Conservation (phyloP, 2,329 filamentous ascomycete species). For the Ambrosiella cleistominuta region DNA sequence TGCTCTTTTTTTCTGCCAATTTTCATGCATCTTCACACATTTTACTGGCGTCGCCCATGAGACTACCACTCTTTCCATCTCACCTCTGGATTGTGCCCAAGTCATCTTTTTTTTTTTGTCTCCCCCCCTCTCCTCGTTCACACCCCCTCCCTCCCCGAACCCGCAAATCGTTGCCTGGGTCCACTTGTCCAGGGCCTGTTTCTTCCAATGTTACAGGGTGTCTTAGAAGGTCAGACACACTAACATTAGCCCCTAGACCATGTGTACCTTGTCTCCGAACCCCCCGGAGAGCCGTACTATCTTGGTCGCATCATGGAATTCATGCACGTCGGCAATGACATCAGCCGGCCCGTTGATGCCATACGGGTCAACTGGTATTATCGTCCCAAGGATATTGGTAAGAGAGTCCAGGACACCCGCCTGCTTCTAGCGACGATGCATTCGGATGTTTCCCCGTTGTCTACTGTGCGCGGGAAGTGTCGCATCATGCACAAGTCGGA, state of each 20-base stretch:
- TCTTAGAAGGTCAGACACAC: constrained; percentile 1
- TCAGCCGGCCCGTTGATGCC: constrained; percentile 58
- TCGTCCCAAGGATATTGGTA: constrained; percentile 84
- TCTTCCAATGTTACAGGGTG: neutral
- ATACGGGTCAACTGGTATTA: constrained; percentile 98
- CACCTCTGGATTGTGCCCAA: too few relatives aligned
- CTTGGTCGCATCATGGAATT: constrained; percentile 98
- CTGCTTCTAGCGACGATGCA: constrained; percentile 96
- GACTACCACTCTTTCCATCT: too few relatives aligned
- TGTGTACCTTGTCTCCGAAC: constrained; percentile 93
- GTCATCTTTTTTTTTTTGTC: too few relatives aligned
- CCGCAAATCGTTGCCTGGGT: neutral
- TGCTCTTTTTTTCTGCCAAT: neutral
- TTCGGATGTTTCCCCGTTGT: constrained; percentile 85
- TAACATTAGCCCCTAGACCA: constrained; percentile 32
- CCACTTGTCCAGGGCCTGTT: neutral
- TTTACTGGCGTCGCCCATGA: too few relatives aligned
- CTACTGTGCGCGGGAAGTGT: constrained; percentile 84
- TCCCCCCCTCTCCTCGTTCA: too few relatives aligned
- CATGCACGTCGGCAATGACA: constrained; percentile 62
- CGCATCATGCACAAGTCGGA: constrained; percentile 77
- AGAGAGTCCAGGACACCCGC: constrained; percentile 78
- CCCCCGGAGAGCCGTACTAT: constrained; percentile 95
- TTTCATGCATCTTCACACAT: neutral
- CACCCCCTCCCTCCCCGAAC: too few relatives aligned